Conservation (phyloP, 202 grass and related monocot species). For the Zoysia matrella region DNA sequence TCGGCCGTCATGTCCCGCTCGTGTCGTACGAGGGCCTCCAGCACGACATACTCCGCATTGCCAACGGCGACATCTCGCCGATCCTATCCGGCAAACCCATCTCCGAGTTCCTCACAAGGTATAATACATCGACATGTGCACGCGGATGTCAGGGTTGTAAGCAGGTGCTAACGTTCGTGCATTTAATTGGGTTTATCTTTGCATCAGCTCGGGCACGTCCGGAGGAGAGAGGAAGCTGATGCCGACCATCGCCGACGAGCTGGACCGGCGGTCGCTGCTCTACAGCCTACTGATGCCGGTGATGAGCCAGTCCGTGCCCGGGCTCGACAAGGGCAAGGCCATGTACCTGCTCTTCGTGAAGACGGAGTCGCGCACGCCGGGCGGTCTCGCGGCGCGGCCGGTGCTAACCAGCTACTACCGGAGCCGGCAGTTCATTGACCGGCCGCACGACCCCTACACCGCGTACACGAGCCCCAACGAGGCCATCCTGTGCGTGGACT, state of each 20-base stretch:
- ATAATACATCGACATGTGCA: background rate
- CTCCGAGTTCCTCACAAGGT: constrained; percentile 88
- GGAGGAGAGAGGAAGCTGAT: constrained; percentile 93
- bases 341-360: constrained; percentile 99
- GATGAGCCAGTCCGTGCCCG: constrained; percentile 76
- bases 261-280: constrained; percentile 66
- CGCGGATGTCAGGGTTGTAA: no score
- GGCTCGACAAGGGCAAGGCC: constrained; percentile 82
- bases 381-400: constrained; percentile 72
- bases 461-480: constrained; percentile 86
- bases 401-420: constrained; percentile 95
- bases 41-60: constrained; percentile 71
- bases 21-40: constrained; percentile 87
- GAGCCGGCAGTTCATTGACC: constrained; percentile 81
- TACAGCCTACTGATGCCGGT: constrained; percentile 90
- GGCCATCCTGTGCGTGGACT: constrained; percentile 80
- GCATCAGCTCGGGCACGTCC: constrained; percentile 76
- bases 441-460: constrained; percentile 73
- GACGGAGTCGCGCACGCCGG: constrained; percentile 76
- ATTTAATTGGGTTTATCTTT: background rate
- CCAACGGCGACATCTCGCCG: constrained; percentile 71
- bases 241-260: constrained; percentile 85
- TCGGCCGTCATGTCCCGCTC: constrained; percentile 64
- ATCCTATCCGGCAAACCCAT: constrained; percentile 82
- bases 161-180: no score